phyloP scores from a whole-genome alignment of 345 rosid genomes.

The Durio zibethinus region DNA sequence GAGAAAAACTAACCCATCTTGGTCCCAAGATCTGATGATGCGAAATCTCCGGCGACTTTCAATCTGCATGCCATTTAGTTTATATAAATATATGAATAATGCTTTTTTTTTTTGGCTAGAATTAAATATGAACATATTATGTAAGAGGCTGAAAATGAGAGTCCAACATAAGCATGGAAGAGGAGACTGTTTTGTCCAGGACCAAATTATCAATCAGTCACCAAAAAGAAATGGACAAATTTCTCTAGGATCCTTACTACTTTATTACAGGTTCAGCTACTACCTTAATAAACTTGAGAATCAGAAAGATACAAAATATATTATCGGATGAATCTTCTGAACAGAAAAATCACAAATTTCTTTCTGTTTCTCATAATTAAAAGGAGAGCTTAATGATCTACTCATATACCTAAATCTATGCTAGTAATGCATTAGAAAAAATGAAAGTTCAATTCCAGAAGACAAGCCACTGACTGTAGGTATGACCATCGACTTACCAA shows the following conservation, averaged over 20 bases:
- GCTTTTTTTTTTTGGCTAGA: neutral
- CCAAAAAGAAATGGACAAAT: neutral
- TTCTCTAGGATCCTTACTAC: neutral
- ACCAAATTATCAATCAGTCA: neutral
- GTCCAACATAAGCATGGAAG: neutral
- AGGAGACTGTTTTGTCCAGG: neutral
- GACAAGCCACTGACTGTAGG: neutral
- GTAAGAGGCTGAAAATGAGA: neutral
- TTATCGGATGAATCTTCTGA: neutral
- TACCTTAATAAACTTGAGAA: neutral
- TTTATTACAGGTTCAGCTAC: neutral
- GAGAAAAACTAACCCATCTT: slow-evolving; percentile 80
- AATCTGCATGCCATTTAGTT: slow-evolving; percentile 38
- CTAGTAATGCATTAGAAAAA: neutral
- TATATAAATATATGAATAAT: neutral
- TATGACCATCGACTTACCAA: neutral
- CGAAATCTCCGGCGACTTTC: slow-evolving; percentile 86
- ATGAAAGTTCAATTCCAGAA: neutral
- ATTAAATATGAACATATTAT: neutral
- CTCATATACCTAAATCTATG: neutral
- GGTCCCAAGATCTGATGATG: slow-evolving; percentile 76
- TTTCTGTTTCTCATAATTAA: neutral
- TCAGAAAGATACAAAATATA: neutral
- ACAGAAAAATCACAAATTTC: neutral
- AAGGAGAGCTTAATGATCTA: neutral